A percentile compares a stretch with the other conserved stretches of the same genome.
Conservation (phyloP, 2,329 filamentous ascomycete genomes). For the Onygenales sp. region DNA sequence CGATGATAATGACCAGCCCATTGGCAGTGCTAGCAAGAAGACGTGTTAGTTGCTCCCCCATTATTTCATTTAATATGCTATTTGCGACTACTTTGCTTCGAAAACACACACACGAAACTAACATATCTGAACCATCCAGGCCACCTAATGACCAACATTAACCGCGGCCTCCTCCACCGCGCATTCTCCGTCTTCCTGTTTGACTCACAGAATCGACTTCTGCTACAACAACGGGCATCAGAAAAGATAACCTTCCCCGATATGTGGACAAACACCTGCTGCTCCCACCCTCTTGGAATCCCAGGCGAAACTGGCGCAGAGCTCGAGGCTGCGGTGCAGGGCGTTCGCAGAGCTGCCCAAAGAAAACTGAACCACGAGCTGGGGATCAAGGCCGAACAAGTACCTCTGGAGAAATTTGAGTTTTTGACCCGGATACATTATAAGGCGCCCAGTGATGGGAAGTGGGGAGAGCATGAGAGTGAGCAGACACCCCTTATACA, state of each 20-base stretch:
- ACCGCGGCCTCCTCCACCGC: constrained; percentile 89
- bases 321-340: constrained; percentile 67
- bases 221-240: constrained; percentile 86
- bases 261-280: constrained; percentile 99
- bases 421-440: constrained; percentile 98
- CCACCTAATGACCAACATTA: constrained; percentile 98
- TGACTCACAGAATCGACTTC: constrained; percentile 81
- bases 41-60: constrained; percentile 55
- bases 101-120: too few species aligned
- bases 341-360: constrained; percentile 85
- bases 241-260: constrained; percentile 99
- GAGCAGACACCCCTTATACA: constrained; percentile 30
- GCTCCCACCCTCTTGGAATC: constrained; percentile 89
- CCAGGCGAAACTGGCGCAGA: constrained; percentile 82
- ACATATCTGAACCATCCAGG: constrained; percentile 41
- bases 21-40: constrained; percentile 97
- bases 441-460: constrained; percentile 90
- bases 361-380: constrained; percentile 92
- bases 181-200: constrained; percentile 98
- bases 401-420: constrained; percentile 81
- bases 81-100: neutral
- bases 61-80: constrained; percentile 1
- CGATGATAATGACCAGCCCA: constrained; percentile 82
- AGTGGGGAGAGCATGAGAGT: constrained; percentile 99
- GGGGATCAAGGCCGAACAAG: constrained; percentile 79